Percentiles rank a stretch among this genome's conserved stretches.
Conservation (phyloP, 192 early-diverging fungal species). For the Umbelopsis sp. region DNA sequence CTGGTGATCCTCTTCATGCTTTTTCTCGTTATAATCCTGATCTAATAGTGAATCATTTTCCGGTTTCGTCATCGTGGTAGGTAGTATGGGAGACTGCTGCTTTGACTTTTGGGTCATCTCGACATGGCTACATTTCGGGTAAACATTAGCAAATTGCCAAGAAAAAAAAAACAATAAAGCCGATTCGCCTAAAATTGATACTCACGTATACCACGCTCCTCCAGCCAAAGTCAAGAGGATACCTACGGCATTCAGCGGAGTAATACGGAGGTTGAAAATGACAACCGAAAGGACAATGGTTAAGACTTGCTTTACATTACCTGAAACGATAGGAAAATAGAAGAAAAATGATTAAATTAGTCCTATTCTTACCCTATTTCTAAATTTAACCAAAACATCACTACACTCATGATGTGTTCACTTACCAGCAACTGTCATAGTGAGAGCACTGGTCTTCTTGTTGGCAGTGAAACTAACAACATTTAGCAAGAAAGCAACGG, state of each 20-base stretch:
- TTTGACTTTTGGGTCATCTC: conserved; percentile 17
- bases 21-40: conserved; percentile 9
- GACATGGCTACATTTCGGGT: background rate
- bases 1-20: background rate
- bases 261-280: conserved; percentile 61
- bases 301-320: conserved; percentile 76
- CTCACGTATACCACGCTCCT: conserved; percentile 63
- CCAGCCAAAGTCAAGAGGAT: conserved; percentile 64
- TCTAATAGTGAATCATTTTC: conserved; percentile 9
- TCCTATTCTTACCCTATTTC: background rate
- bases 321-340: conserved; percentile 26
- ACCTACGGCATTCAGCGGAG: conserved; percentile 55
- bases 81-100: background rate
- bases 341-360: background rate
- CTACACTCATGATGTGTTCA: background rate
- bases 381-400: background rate
- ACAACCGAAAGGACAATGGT: conserved; percentile 64
- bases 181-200: conserved; percentile 1
- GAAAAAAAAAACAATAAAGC: background rate
- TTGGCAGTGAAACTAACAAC: conserved; percentile 67
- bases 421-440: conserved; percentile 61
- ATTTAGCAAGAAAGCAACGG: conserved; percentile 70
- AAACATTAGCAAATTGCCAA: background rate
- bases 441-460: conserved; percentile 65
- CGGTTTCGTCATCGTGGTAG: background rate